phyloP scores from a whole-genome alignment of 768 basidiomycete species.

The Rhizopogon roseolus region DNA sequence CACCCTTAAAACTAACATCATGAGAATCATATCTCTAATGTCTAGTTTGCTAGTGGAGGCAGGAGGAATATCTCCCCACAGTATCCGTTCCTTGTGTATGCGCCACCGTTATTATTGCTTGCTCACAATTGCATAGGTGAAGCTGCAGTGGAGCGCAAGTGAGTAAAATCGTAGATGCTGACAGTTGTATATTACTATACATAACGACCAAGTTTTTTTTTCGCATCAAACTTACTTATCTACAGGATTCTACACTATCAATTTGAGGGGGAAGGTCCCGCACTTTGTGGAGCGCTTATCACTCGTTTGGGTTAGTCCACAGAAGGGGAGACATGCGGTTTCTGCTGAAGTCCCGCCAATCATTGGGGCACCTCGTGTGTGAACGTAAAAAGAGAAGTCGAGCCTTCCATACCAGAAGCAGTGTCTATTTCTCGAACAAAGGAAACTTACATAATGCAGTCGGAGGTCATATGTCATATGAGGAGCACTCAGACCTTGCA shows the following conservation, averaged over 20 bases:
- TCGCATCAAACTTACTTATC: too few relatives aligned
- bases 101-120: background rate
- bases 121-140: background rate
- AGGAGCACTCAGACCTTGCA: background rate
- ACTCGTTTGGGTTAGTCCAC: too few relatives aligned
- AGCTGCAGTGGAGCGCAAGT: background rate
- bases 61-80: too few relatives aligned
- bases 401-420: background rate
- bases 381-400: background rate
- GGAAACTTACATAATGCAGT: too few relatives aligned
- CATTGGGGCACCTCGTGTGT: background rate
- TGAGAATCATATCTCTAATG: background rate
- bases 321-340: background rate
- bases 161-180: background rate
- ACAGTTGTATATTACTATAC: background rate
- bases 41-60: background rate
- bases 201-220: background rate
- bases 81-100: background rate
- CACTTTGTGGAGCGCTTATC: too few relatives aligned
- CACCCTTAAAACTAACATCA: background rate
- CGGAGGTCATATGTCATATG: background rate
- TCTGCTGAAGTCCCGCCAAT: background rate
- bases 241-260: too few relatives aligned
- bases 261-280: too few relatives aligned
- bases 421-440: too few relatives aligned